Percentiles rank a stretch among this genome's conserved stretches.
Evolutionary conservation across 2,329 filamentous ascomycete species (phyloP).

Genomic region (Dendryphion nanum): DNA sequence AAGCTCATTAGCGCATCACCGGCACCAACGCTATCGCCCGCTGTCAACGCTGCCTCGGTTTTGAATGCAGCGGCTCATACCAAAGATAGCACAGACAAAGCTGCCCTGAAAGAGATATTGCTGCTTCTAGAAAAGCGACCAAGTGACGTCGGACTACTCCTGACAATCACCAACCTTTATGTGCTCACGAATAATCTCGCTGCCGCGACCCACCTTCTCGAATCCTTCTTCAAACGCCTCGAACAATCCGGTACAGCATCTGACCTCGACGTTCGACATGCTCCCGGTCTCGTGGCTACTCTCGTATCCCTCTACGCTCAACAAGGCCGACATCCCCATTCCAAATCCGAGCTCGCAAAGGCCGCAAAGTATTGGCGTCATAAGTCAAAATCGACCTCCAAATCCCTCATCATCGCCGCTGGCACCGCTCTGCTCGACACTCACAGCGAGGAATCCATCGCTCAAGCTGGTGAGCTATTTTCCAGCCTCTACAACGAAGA

Average conservation of each 20-base stretch:
- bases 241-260: conserved; percentile 59
- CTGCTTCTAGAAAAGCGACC: conserved; percentile 71
- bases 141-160: conserved; percentile 73
- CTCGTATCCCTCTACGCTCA: conserved; percentile 75
- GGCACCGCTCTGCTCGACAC: conserved; percentile 81
- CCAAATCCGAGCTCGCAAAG: conserved; percentile 71
- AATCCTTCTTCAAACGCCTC: conserved; percentile 70
- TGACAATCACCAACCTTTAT: conserved; percentile 81
- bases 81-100: conserved; percentile 59
- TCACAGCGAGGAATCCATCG: conserved; percentile 64
- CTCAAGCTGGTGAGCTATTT: conserved; percentile 76
- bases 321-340: conserved; percentile 70
- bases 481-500: conserved; percentile 65
- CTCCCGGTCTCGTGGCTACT: conserved; percentile 80
- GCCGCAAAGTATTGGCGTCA: conserved; percentile 79
- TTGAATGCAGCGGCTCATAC: conserved; percentile 74
- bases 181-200: conserved; percentile 68
- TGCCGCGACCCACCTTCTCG: conserved; percentile 72
- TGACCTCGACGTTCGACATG: conserved; percentile 70
- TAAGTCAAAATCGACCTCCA: conserved; percentile 50
- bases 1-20: conserved; percentile 49
- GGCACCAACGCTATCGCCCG: conserved; percentile 47
- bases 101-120: conserved; percentile 67
- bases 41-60: conserved; percentile 58
- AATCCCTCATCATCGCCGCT: conserved; percentile 70